These are phyloP conservation scores for Meyerozyma elateridarum DNA, from an alignment of 1,139 yeast species.

Conservation along the genomic window DNA sequence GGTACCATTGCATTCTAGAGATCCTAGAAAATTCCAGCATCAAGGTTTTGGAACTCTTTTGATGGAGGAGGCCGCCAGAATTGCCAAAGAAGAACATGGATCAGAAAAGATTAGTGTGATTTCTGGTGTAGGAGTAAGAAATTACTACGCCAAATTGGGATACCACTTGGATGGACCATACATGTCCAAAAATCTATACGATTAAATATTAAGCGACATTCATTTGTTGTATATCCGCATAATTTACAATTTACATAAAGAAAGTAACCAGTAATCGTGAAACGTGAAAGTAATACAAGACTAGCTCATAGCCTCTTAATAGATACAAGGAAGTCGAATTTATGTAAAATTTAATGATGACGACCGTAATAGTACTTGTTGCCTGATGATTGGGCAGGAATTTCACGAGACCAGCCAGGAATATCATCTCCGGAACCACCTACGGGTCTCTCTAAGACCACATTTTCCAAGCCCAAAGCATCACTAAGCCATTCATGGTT, in stretches of 20 bases:
- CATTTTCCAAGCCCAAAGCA: slow-evolving; percentile 55
- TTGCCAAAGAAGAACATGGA: slow-evolving; percentile 93
- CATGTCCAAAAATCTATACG: slow-evolving; percentile 64
- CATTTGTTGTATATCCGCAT: too few relatives aligned
- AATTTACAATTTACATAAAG: too few relatives aligned
- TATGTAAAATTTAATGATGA: slow-evolving; percentile 2
- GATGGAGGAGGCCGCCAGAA: slow-evolving; percentile 98
- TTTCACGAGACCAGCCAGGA: slow-evolving; percentile 63
- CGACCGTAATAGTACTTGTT: slow-evolving; percentile 1
- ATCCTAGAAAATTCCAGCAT: slow-evolving; percentile 97
- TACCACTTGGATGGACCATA: slow-evolving; percentile 92
- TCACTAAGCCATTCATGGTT: slow-evolving; percentile 76
- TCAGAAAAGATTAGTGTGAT: slow-evolving; percentile 87
- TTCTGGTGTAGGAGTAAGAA: slow-evolving; percentile 96
- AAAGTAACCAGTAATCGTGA: too few relatives aligned
- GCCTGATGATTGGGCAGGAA: slow-evolving; percentile 8
- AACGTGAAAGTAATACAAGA: too few relatives aligned
- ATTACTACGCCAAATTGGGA: slow-evolving; percentile 88
- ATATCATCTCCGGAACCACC: slow-evolving; percentile 70
- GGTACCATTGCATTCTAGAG: slow-evolving; percentile 95
- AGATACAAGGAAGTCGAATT: too few relatives aligned
- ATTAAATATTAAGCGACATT: too few relatives aligned
- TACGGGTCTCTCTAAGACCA: slow-evolving; percentile 46
- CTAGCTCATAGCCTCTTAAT: too few relatives aligned
- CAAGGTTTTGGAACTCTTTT: slow-evolving; percentile 97